Evolutionary conservation across 179 eudicot genomes (phyloP), one percentile per base, ranked within the genome.

Genomic region (Drosera spatulata): DNA sequence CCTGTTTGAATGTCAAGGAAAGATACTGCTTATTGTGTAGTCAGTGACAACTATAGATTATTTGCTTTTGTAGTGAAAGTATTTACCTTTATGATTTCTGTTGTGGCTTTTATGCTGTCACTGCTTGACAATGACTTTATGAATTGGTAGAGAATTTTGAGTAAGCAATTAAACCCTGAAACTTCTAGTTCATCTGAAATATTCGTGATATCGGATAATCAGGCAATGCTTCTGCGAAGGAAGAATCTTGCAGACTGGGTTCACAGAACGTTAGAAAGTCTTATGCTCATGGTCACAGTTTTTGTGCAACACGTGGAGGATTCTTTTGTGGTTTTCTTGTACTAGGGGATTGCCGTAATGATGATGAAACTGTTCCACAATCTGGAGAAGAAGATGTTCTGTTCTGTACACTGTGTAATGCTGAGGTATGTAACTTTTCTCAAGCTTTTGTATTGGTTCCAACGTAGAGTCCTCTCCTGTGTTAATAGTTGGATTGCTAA

Each of bases 141-240:
- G 5, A 10, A 10, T 50, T 4, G 13, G 53, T 11, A 50, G 53
- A 50, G 53, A 50, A 50, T 45, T 45, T 45, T 6, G 53, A 50
- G 2, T 4, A 11, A 7, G 2, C 53, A 50, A 8, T 50, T n/a
- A 50, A 50, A 10, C 12, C n/a, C 13, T 4, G 13, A 50, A 50
- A 50, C 53, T 11, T 50, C 3, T 11, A 50, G 42, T 60, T 47
- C 38, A 14, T 62, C 10, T 58, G 67, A 33, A 62, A 11, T 46
- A 39, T 55, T 8, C 47, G 59, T 56, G 48, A 6, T 49, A 54
- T 33, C 60, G 39, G 66, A 3, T 61, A 60, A 66, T 53, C 61
- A 82, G 86, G 85, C 44, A 77, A 79, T 66, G 76, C 79, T 61
- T 78, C 81, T 59, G 64, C 85, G 49, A 45, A 59, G 63, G 93